A percentile compares a stretch with the other conserved stretches of the same genome.
Conservation (phyloP, 495 filamentous ascomycete species). For the Aspergillus homomorphus region DNA sequence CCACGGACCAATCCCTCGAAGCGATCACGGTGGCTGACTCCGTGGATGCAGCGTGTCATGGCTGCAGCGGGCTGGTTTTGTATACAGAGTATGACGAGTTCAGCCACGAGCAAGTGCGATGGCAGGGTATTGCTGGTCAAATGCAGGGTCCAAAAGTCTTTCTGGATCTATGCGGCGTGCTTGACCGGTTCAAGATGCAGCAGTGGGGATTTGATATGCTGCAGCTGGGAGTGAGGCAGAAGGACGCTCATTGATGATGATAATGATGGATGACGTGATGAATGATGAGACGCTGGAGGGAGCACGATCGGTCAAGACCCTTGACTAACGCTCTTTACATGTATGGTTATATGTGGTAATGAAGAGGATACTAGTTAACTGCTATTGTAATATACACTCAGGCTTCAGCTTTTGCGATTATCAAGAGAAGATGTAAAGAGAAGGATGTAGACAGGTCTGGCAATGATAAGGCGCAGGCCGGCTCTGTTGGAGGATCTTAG, state of each 20-base stretch:
- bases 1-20: not conserved
- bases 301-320: not conserved
- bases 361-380: not conserved
- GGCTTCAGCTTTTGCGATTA: no score
- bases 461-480: no score
- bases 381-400: not conserved
- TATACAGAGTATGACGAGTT: conserved; percentile 12
- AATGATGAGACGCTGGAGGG: not conserved
- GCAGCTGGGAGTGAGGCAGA: conserved; percentile 10
- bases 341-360: not conserved
- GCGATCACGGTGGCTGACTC: conserved; percentile 9
- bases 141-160: conserved; percentile 12
- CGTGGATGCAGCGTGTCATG: conserved; percentile 13
- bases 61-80: conserved; percentile 14
- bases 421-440: no score
- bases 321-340: not conserved
- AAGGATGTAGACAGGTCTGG: no score
- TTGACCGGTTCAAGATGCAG: conserved; percentile 15
- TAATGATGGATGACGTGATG: not conserved
- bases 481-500: no score
- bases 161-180: conserved; percentile 6
- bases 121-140: conserved; percentile 11
- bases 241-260: not conserved
- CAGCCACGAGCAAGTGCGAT: conserved; percentile 13
- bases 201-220: conserved; percentile 14